Conservation (phyloP, 345 rosid genomes). For the Alliaria petiolata region DNA sequence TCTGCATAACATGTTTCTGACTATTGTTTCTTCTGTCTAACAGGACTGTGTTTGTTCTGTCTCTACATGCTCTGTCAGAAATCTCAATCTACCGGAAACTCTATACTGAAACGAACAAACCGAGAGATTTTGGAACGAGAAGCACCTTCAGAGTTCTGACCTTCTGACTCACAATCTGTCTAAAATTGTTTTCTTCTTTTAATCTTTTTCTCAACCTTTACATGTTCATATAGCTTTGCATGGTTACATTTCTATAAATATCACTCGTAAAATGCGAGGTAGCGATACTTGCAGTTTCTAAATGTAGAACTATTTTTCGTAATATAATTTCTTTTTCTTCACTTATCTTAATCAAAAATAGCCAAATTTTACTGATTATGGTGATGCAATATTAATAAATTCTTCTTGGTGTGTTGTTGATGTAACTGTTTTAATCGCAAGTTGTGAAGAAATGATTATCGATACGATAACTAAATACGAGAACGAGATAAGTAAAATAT, state of each 20-base stretch:
- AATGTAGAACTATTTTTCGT: background rate
- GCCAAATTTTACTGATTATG: too few relatives aligned
- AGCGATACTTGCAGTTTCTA: background rate
- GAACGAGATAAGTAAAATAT: background rate
- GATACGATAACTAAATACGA: background rate
- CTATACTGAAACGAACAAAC: conserved; percentile 35
- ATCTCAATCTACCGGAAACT: conserved; percentile 38
- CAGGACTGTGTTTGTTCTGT: conserved; percentile 85
- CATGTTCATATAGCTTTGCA: conserved; percentile 3
- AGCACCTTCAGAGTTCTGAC: background rate
- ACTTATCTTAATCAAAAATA: background rate
- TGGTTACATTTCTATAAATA: background rate
- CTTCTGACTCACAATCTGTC: background rate
- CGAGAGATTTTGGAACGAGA: conserved; percentile 17
- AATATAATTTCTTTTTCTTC: background rate
- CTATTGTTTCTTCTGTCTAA: background rate
- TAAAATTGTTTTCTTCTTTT: conserved; percentile 4
- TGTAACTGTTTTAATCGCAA: background rate
- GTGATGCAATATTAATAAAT: too few relatives aligned
- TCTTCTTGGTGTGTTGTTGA: background rate
- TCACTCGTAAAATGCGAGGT: background rate
- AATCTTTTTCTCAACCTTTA: background rate
- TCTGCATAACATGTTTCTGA: background rate
- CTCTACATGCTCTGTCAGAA: conserved; percentile 56
- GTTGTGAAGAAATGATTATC: background rate